phyloP scores from a whole-genome alignment of 139 green algal species.

The Zygnema cylindricum region DNA sequence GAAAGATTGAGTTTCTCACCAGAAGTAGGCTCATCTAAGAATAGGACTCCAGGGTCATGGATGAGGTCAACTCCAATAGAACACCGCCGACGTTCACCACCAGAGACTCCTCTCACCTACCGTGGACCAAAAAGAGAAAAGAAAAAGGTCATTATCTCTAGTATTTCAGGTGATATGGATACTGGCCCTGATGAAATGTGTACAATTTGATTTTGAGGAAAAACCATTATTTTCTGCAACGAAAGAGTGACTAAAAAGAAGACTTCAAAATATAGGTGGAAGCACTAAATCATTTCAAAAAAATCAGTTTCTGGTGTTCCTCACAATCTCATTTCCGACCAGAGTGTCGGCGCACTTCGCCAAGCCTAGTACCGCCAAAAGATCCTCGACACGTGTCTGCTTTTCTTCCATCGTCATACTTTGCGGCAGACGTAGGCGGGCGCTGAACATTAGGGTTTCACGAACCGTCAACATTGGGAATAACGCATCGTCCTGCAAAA shows the following conservation, averaged over 20 bases:
- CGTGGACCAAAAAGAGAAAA: too few relatives aligned
- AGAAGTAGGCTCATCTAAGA: slow-evolving; percentile 83
- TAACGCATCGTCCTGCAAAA: slow-evolving; percentile 68
- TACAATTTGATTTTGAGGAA: too few relatives aligned
- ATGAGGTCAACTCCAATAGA: slow-evolving; percentile 89
- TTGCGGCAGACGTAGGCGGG: slow-evolving; percentile 52
- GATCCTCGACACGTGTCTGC: slow-evolving; percentile 26
- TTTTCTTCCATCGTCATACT: slow-evolving; percentile 38
- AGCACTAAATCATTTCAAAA: too few relatives aligned
- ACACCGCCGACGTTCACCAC: slow-evolving; percentile 91
- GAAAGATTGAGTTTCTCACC: slow-evolving; percentile 64
- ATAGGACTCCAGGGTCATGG: slow-evolving; percentile 87
- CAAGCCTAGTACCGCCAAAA: slow-evolving; percentile 45
- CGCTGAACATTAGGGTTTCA: slow-evolving; percentile 62
- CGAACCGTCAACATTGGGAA: slow-evolving; percentile 67
- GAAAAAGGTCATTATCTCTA: too few relatives aligned
- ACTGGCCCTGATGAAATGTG: too few relatives aligned
- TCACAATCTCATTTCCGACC: slow-evolving; percentile 38
- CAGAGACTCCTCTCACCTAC: slow-evolving; percentile 64
- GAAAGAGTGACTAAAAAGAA: too few relatives aligned
- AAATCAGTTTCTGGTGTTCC: not conserved
- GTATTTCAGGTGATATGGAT: too few relatives aligned
- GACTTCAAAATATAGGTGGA: too few relatives aligned
- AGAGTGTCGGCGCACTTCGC: slow-evolving; percentile 38
- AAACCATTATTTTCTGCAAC: too few relatives aligned